phyloP scores from a whole-genome alignment of 495 filamentous ascomycete species.

The Bryoglossum gracile region DNA sequence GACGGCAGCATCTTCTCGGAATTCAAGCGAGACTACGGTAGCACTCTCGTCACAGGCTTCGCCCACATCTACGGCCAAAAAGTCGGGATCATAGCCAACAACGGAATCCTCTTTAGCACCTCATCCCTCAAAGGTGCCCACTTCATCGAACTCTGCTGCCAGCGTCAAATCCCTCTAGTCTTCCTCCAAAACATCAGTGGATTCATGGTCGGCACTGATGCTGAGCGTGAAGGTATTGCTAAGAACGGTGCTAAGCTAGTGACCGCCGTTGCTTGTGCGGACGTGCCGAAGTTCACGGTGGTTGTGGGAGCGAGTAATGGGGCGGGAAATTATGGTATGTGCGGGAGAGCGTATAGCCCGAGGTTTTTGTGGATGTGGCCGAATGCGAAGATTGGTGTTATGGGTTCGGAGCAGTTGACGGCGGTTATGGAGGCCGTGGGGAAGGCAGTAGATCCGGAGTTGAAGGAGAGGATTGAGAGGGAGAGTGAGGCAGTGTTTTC shows the following conservation, averaged over 20 bases:
- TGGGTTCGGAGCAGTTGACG: conserved; percentile 90
- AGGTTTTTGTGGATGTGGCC: conserved; percentile 97
- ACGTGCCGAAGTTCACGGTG: conserved; percentile 96
- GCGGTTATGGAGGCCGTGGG: conserved; percentile 94
- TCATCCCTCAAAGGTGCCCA: conserved; percentile 90
- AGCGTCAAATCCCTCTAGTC: conserved; percentile 80
- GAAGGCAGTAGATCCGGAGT: conserved; percentile 68
- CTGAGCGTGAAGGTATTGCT: conserved; percentile 89
- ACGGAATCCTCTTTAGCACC: conserved; percentile 93
- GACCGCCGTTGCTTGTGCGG: conserved; percentile 88
- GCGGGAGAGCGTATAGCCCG: conserved; percentile 89
- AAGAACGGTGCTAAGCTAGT: conserved; percentile 98
- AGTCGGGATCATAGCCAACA: conserved; percentile 93
- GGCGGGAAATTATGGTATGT: conserved; percentile 62
- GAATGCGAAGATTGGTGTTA: conserved; percentile 88
- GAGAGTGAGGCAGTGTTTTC: conserved; percentile 89
- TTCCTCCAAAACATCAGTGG: conserved; percentile 96
- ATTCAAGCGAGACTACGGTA: conserved; percentile 90
- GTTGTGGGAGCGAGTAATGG: conserved; percentile 89
- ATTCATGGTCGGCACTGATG: conserved; percentile 95
- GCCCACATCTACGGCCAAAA: conserved; percentile 83
- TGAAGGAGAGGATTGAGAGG: conserved; percentile 78
- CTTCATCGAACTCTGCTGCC: conserved; percentile 94
- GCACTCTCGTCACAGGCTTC: conserved; percentile 89
- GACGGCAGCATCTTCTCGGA: conserved; percentile 87